Conservation (phyloP, 1,139 yeast genomes). For the Suhomyces yuchorum region DNA sequence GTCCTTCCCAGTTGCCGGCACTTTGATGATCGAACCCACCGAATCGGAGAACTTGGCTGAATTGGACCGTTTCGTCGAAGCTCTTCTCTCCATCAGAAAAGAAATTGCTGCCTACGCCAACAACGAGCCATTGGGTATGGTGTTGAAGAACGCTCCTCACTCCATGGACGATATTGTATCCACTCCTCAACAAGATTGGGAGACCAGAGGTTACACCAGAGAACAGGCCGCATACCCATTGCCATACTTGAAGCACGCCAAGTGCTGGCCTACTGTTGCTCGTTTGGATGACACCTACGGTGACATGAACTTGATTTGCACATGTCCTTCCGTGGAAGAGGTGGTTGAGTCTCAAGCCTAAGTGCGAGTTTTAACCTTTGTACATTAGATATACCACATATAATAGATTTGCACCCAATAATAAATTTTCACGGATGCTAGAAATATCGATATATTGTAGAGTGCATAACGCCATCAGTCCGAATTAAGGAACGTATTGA, state of each 20-base stretch:
- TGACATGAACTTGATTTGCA: constrained; percentile 88
- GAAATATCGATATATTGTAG: not conserved
- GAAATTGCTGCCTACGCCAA: constrained; percentile 80
- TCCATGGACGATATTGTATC: constrained; percentile 74
- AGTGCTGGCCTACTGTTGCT: constrained; percentile 95
- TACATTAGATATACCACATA: constrained; percentile 4
- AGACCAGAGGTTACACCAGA: constrained; percentile 81
- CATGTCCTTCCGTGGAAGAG: constrained; percentile 84
- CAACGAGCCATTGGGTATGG: constrained; percentile 67
- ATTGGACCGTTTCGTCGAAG: constrained; percentile 85
- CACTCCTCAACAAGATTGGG: constrained; percentile 65
- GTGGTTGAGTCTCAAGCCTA: constrained; percentile 37
- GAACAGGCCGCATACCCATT: constrained; percentile 94
- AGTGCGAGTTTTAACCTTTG: constrained; percentile 5
- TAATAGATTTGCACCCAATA: constrained; percentile 10
- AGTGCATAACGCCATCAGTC: no score
- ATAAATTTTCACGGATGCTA: not conserved
- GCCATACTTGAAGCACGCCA: constrained; percentile 66
- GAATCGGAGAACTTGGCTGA: constrained; percentile 90
- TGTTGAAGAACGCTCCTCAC: constrained; percentile 91
- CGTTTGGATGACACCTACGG: constrained; percentile 94
- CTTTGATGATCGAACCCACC: constrained; percentile 97
- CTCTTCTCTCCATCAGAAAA: constrained; percentile 77
- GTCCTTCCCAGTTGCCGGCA: constrained; percentile 98
- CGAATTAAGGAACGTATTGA: no score